A percentile compares a stretch with the other conserved stretches of the same genome.
phyloP scores from a whole-genome alignment of 2,329 filamentous ascomycete species.

The Fonsecaea monophora region DNA sequence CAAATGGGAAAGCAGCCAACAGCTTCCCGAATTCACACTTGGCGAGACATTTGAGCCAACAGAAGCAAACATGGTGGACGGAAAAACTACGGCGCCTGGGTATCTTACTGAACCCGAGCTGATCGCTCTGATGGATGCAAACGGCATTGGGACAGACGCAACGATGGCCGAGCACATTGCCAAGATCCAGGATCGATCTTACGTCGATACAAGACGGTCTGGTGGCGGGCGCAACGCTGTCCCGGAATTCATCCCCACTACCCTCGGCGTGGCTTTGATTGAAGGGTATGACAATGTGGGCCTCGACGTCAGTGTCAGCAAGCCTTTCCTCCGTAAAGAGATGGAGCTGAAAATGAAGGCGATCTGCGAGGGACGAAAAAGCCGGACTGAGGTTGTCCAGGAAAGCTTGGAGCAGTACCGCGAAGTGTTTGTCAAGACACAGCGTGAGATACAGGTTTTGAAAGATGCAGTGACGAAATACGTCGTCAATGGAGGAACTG shows the following conservation, averaged over 20 bases:
- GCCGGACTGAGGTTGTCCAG: constrained; percentile 74
- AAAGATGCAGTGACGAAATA: constrained; percentile 66
- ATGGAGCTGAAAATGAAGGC: constrained; percentile 98
- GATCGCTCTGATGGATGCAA: constrained; percentile 96
- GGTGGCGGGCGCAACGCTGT: constrained; percentile 59
- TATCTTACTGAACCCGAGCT: constrained; percentile 95
- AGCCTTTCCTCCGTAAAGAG: constrained; percentile 95
- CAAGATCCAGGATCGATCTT: constrained; percentile 89
- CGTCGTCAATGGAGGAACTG: constrained; percentile 51
- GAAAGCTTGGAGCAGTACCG: constrained; percentile 88
- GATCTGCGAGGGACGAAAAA: constrained; percentile 86
- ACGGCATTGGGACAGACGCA: constrained; percentile 96
- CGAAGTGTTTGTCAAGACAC: constrained; percentile 81
- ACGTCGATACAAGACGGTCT: constrained; percentile 72
- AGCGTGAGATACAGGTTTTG: constrained; percentile 72
- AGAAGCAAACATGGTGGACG: constrained; percentile 86
- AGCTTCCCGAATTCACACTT: constrained; percentile 77
- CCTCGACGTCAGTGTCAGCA: constrained; percentile 88
- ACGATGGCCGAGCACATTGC: constrained; percentile 99
- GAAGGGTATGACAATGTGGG: constrained; percentile 95
- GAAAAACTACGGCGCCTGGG: constrained; percentile 82
- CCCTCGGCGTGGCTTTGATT: constrained; percentile 87
- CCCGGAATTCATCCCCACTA: constrained; percentile 90
- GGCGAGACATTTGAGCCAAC: constrained; percentile 86
- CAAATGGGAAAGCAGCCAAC: constrained; percentile 87